These are phyloP conservation scores for Plectosphaerella plurivora DNA, from an alignment of 2,329 filamentous ascomycete genomes.

Conservation along the genomic window DNA sequence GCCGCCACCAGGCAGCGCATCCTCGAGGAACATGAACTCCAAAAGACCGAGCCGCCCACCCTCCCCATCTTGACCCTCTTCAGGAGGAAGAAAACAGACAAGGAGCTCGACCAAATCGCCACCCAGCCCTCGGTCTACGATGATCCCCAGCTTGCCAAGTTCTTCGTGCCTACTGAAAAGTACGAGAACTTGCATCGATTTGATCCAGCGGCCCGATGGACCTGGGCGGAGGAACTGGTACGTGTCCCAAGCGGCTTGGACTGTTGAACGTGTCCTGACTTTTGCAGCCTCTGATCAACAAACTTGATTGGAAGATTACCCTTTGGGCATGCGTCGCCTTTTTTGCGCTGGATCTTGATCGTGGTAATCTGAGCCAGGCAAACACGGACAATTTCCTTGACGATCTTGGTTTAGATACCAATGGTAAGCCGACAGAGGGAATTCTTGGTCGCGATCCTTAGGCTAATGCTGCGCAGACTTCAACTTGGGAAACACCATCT, in stretches of 20 bases:
- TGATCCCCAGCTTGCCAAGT: slow-evolving; percentile 5
- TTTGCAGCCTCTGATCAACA: slow-evolving; percentile 16
- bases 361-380: slow-evolving; percentile 41
- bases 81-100: neutral
- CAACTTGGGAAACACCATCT: slow-evolving; percentile 27
- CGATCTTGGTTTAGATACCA: slow-evolving; percentile 36
- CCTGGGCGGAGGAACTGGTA: slow-evolving; percentile 26
- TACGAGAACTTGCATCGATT: slow-evolving; percentile 31
- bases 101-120: neutral
- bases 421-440: slow-evolving; percentile 14
- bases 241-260: neutral
- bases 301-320: slow-evolving; percentile 1
- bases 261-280: too few relatives aligned
- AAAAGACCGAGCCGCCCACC: neutral
- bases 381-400: slow-evolving; percentile 41
- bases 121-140: slow-evolving; percentile 8
- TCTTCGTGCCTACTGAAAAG: neutral
- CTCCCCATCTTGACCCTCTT: neutral
- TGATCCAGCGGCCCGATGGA: slow-evolving; percentile 29
- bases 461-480: slow-evolving; percentile 21
- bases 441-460: neutral
- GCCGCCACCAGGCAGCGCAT: neutral
- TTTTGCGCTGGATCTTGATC: slow-evolving; percentile 41
- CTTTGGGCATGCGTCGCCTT: slow-evolving; percentile 39
- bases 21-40: slow-evolving; percentile 1